Conservation (phyloP, 176 grass and related monocot genomes). For the Saccharum officinarum region DNA sequence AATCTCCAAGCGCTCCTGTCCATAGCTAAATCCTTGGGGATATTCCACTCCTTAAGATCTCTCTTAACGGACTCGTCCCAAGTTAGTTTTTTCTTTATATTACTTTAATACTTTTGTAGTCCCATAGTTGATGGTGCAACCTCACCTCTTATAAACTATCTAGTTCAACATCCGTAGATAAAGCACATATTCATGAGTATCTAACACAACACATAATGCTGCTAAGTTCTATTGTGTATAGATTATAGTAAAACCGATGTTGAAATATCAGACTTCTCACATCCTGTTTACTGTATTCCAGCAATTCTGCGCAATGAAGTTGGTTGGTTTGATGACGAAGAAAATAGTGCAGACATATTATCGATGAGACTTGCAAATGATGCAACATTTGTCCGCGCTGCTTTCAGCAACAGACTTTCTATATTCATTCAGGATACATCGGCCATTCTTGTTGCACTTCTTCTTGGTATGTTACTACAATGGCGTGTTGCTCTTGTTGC, state of each 20-base stretch:
- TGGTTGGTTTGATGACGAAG: constrained; percentile 99
- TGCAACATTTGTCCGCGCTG: constrained; percentile 93
- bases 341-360: constrained; percentile 85
- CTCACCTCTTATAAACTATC: not conserved
- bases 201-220: not conserved
- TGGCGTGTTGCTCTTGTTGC: constrained; percentile 97
- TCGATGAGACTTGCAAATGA: constrained; percentile 97
- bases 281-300: constrained; percentile 43
- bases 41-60: too few relatives aligned
- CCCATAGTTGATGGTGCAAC: not conserved
- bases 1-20: too few relatives aligned
- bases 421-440: constrained; percentile 91
- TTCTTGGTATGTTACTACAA: constrained; percentile 89
- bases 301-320: constrained; percentile 96
- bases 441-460: constrained; percentile 83
- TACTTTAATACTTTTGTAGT: not conserved
- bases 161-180: not conserved
- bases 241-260: not conserved
- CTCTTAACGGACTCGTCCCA: too few relatives aligned
- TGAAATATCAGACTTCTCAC: constrained; percentile 19
- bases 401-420: constrained; percentile 97
- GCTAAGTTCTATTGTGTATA: constrained; percentile 3
- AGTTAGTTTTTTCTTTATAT: too few relatives aligned
- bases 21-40: too few relatives aligned
- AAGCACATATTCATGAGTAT: constrained; percentile 33